Conservation (phyloP, 148 eudicot species). For the Rheum nobile region DNA sequence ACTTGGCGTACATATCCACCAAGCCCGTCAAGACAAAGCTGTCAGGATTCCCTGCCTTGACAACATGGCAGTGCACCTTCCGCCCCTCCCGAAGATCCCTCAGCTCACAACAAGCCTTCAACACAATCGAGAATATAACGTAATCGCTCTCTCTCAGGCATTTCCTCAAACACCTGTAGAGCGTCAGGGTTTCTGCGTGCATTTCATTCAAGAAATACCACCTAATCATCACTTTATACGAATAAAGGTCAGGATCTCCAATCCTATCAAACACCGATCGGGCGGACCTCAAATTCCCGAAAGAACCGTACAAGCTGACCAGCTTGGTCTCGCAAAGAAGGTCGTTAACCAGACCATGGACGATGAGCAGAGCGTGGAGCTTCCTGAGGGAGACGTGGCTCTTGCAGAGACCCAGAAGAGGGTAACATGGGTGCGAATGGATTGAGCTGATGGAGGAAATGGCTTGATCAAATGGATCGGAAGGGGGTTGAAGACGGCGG, state of each 20-base stretch:
- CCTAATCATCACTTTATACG: conserved; percentile 69
- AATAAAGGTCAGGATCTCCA: conserved; percentile 39
- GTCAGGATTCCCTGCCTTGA: conserved; percentile 49
- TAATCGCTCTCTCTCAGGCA: conserved; percentile 42
- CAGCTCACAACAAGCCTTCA: conserved; percentile 65
- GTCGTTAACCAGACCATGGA: conserved; percentile 30
- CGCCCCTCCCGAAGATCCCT: conserved; percentile 41
- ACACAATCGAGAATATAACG: conserved; percentile 49
- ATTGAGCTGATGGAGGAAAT: conserved; percentile 20
- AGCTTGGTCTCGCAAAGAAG: conserved; percentile 42
- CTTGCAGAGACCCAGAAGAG: conserved; percentile 40
- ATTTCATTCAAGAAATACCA: conserved; percentile 59
- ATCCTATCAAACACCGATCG: conserved; percentile 54
- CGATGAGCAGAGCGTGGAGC: conserved; percentile 50
- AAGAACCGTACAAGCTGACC: conserved; percentile 44
- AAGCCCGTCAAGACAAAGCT: conserved; percentile 60
- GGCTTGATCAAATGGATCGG: conserved; percentile 10
- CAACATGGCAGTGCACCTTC: conserved; percentile 53
- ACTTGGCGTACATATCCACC: conserved; percentile 76
- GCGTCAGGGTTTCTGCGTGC: conserved; percentile 35
- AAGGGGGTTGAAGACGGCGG: conserved; percentile 3
- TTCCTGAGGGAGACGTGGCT: conserved; percentile 24
- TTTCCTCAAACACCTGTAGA: conserved; percentile 47
- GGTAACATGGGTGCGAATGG: conserved; percentile 35
- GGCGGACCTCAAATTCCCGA: conserved; percentile 31